Percentiles rank a stretch among this genome's conserved stretches.
phyloP scores from a whole-genome alignment of 108 stramenopile genomes.

The Parmales sp. region DNA sequence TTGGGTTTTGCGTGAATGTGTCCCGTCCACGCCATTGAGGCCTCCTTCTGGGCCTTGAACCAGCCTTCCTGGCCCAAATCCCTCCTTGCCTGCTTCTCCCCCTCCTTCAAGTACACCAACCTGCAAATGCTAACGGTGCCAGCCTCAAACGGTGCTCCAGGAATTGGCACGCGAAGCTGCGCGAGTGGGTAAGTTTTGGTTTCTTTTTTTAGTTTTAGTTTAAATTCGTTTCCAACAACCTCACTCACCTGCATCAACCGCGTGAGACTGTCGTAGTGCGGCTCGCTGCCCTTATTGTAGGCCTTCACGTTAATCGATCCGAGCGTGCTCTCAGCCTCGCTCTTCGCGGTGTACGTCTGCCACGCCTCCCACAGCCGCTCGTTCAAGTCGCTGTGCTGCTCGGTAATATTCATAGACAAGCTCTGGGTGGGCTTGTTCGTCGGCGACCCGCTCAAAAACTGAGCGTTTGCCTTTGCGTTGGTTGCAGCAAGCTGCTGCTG shows the following conservation, averaged over 20 bases:
- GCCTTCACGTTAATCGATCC: slow-evolving; percentile 6
- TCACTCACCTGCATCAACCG: too few species aligned
- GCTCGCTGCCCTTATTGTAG: not conserved
- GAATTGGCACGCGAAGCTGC: slow-evolving; percentile 1
- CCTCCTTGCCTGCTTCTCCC: not conserved
- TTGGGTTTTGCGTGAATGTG: not conserved
- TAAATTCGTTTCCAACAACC: too few species aligned
- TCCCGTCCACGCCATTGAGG: not conserved
- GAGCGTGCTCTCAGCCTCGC: not conserved
- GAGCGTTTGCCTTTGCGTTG: too few species aligned
- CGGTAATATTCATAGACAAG: not conserved
- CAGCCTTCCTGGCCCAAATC: not conserved
- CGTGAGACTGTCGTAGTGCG: not conserved
- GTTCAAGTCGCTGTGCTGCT: not conserved
- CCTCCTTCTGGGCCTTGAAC: not conserved
- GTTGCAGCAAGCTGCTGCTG: too few species aligned
- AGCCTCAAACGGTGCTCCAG: not conserved
- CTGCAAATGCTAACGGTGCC: slow-evolving; percentile 2
- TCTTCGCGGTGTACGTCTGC: not conserved
- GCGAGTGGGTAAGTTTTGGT: too few species aligned
- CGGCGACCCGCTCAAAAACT: not conserved
- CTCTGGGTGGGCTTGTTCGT: not conserved
- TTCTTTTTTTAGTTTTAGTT: too few species aligned
- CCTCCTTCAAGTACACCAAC: slow-evolving; percentile 7
- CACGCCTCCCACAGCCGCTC: not conserved